A percentile compares a stretch with the other conserved stretches of the same genome.
These are phyloP conservation scores for Paraconiothyrium brasiliense DNA, from an alignment of 2,329 filamentous ascomycete genomes.

Conservation along the genomic window DNA sequence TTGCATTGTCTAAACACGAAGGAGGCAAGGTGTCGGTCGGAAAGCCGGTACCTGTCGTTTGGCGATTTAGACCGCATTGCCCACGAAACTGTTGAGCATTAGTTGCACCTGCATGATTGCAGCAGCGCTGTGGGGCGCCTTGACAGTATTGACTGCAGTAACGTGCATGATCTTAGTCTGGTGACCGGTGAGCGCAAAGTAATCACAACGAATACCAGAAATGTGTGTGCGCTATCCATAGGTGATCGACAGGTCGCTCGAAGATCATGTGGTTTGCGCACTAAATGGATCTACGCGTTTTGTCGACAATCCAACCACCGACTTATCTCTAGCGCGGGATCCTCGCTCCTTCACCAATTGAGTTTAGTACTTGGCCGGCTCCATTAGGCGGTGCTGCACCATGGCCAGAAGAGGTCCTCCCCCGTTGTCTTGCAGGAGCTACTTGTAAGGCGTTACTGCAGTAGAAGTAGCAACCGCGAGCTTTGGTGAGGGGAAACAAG, in stretches of 20 bases:
- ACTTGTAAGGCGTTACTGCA: conserved; percentile 1
- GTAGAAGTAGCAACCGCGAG: neutral
- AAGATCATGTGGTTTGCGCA: conserved; percentile 10
- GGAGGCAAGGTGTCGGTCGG: neutral
- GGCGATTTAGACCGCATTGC: neutral
- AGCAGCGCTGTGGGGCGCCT: neutral
- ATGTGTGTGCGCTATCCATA: neutral
- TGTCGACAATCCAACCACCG: neutral
- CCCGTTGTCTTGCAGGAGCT: neutral
- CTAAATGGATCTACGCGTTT: conserved; percentile 14
- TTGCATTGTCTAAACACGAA: neutral
- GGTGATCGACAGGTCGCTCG: conserved; percentile 10
- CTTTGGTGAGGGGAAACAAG: neutral
- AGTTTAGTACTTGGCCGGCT: conserved; percentile 12
- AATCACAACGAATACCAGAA: neutral
- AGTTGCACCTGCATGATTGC: neutral
- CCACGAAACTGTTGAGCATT: conserved; percentile 8
- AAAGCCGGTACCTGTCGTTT: neutral
- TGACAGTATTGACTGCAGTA: conserved; percentile 10
- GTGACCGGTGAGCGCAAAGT: conserved; percentile 3
- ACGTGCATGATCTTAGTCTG: conserved; percentile 2
- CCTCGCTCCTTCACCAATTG: conserved; percentile 5
- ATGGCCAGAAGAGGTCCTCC: neutral
- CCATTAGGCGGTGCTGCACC: conserved; percentile 12
- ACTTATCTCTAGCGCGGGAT: conserved; percentile 6